Conservation (phyloP, 345 rosid genomes). For the Citrus trifoliata region DNA sequence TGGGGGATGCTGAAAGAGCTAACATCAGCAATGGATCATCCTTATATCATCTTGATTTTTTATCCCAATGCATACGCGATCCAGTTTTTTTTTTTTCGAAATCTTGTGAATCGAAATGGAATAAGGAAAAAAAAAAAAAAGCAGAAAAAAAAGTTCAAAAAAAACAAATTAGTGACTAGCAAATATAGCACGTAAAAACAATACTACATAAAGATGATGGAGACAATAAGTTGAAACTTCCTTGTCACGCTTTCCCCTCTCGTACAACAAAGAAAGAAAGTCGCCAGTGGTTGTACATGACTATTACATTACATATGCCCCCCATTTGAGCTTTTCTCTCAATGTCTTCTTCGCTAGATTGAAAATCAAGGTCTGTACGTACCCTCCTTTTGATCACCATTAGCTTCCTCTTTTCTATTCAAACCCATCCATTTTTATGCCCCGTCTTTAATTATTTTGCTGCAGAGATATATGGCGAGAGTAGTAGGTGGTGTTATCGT, state of each 20-base stretch:
- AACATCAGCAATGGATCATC: no score
- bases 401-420: background rate
- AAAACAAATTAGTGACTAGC: no score
- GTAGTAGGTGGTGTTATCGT: background rate
- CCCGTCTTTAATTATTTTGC: background rate
- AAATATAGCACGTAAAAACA: no score
- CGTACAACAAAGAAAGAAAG: background rate
- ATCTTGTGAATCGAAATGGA: no score
- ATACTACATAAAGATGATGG: background rate
- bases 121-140: no score
- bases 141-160: no score
- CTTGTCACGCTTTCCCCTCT: background rate
- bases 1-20: no score
- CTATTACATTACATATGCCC: no score
- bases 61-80: no score
- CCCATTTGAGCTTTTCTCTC: background rate
- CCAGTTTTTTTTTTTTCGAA: no score
- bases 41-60: no score
- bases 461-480: no score
- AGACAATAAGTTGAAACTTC: background rate
- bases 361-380: background rate
- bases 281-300: background rate
- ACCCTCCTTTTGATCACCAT: background rate
- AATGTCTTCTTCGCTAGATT: background rate
- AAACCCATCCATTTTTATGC: background rate